Percentiles rank a stretch among this genome's conserved stretches.
Conservation (phyloP, 2,329 filamentous ascomycete species). For the Claviceps pusilla region DNA sequence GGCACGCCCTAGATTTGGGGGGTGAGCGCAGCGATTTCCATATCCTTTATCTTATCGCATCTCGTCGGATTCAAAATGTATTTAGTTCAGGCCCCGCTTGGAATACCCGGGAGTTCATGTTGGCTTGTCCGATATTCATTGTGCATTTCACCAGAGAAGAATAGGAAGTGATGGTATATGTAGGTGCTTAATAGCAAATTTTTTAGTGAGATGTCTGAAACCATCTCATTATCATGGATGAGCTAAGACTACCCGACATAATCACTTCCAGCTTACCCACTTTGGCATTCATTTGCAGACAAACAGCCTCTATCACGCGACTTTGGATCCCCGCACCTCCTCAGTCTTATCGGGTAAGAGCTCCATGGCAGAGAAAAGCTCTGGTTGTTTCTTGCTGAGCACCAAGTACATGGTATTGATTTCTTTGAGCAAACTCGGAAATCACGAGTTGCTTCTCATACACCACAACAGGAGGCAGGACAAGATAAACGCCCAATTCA, state of each 20-base stretch:
- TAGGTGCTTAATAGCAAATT: neutral
- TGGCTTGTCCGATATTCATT: neutral
- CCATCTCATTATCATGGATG: neutral
- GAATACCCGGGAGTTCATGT: neutral
- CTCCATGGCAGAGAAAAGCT: neutral
- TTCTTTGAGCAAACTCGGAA: neutral
- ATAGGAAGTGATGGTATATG: neutral
- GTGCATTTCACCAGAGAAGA: neutral
- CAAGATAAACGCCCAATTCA: neutral
- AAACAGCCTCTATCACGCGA: neutral
- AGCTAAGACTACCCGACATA: neutral
- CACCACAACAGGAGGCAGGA: neutral
- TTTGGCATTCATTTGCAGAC: neutral
- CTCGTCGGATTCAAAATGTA: neutral
- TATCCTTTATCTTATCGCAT: constrained; percentile 9
- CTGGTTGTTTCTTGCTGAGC: too few relatives aligned
- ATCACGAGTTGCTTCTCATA: neutral
- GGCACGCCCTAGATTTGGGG: neutral
- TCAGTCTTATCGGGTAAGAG: neutral
- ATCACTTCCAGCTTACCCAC: neutral
- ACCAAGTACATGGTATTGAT: neutral
- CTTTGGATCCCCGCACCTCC: neutral
- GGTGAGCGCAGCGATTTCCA: constrained; percentile 1
- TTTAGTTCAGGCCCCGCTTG: neutral
- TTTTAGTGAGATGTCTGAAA: too few relatives aligned